Percentiles rank a stretch among this genome's conserved stretches.
Conservation (phyloP, 176 grass and related monocot genomes). For the Carex kokanica region DNA sequence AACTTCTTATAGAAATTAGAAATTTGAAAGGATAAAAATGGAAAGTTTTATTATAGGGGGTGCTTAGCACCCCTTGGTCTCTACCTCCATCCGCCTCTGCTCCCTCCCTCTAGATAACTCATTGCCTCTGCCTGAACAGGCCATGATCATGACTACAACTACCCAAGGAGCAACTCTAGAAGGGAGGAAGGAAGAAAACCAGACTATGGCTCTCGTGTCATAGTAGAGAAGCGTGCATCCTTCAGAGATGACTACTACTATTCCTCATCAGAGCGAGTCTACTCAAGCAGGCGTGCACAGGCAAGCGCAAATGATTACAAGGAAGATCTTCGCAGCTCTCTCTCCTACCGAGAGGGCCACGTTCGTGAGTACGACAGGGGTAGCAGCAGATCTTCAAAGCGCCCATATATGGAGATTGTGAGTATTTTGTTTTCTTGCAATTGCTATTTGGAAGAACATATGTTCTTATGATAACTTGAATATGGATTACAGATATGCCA, state of each 20-base stretch:
- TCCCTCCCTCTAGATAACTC: not conserved
- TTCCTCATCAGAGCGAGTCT: conserved; percentile 8
- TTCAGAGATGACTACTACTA: conserved; percentile 14
- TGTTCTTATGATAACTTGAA: not conserved
- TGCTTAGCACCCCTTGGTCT: not conserved
- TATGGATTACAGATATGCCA: conserved; percentile 3
- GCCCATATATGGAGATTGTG: conserved; percentile 9
- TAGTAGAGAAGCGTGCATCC: not conserved
- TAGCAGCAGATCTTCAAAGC: conserved; percentile 15
- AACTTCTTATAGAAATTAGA: too few relatives aligned
- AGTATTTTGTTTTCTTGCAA: conserved; percentile 17
- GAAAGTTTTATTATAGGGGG: too few relatives aligned
- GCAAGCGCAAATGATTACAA: conserved; percentile 18
- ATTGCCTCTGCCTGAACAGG: conserved; percentile 9
- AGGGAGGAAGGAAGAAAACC: conserved; percentile 22
- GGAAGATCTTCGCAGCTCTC: conserved; percentile 11
- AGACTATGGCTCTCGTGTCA: not conserved
- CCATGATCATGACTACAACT: conserved; percentile 16
- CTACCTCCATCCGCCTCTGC: not conserved
- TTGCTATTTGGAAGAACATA: not conserved
- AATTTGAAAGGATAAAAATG: too few relatives aligned
- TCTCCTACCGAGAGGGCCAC: conserved; percentile 12
- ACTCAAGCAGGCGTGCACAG: not conserved
- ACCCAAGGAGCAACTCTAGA: conserved; percentile 14
- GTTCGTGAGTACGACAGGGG: conserved; percentile 12